Evolutionary conservation across 2,329 filamentous ascomycete species (phyloP), one percentile per base, ranked within the genome.

Genomic region (Aschersonia sp.): DNA sequence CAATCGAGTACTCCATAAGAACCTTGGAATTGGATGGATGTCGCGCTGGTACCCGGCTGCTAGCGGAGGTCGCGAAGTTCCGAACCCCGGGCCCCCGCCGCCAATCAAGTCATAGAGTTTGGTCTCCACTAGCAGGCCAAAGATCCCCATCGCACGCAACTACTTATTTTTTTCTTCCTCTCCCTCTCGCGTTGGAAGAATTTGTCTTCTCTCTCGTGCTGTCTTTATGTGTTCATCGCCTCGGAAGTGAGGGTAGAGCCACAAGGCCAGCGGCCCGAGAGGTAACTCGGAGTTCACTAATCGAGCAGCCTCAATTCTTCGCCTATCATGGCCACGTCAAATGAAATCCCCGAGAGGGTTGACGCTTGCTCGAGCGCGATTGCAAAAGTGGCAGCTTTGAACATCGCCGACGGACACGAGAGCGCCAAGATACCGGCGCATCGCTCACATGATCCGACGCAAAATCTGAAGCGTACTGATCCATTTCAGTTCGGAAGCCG

Each of bases 401-500:
- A 56, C 38, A 52, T 62, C 30, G 30, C 31, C 42, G 43, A 49
- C 5, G 42, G 32, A 28, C 31, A 44, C 31, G 47, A 30, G 5
- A 35, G 28, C 31, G 43, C 47, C 47, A 43, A 46, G 44, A 55
- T 76, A 31, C 74, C 78, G 48, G 64, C 80, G 38, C 78, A 84
- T 57, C 79, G 81, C 54, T 86, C 84, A 29, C 84, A 89, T 64
- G 75, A 85, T 58, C 80, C 85, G 40, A 59, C 69, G 53, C 68
- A 83, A 64, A 92, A 89, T 64, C 72, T 84, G 67, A 97, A 97
- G 70, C 79, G 88, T 58, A 85, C 71, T 61, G 89, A 96, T 61
- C 92, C 92, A 20, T 98, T 97, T 66, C 84, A 94, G 66, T 98
- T 98, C 65, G 92, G 92, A 51, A 92, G 86, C 45, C 86, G 91